Evolutionary conservation across 306 rosid genomes (phyloP).

Genomic region (Corylus americana): DNA sequence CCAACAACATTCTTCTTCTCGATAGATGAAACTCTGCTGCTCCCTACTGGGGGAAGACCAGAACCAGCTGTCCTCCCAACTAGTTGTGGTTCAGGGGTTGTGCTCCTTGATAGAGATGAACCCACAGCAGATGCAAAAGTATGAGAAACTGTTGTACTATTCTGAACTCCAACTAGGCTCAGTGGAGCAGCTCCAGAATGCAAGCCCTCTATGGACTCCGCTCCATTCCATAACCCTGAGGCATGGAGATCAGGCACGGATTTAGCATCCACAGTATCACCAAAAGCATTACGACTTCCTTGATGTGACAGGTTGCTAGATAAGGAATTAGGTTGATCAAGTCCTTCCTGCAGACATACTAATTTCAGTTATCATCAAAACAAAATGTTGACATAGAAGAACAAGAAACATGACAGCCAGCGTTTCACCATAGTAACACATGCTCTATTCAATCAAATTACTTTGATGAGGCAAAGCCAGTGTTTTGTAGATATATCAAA

Average conservation of each 20-base stretch:
- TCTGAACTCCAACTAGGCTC: slow-evolving; percentile 62
- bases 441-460: slow-evolving; percentile 17
- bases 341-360: slow-evolving; percentile 69
- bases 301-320: slow-evolving; percentile 63
- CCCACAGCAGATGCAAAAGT: slow-evolving; percentile 59
- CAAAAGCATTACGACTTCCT: slow-evolving; percentile 66
- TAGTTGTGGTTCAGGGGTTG: slow-evolving; percentile 72
- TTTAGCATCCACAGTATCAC: slow-evolving; percentile 51
- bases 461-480: slow-evolving; percentile 11
- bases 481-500: slow-evolving; percentile 20
- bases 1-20: slow-evolving; percentile 54
- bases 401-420: slow-evolving; percentile 6
- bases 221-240: slow-evolving; percentile 41
- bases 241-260: slow-evolving; percentile 46
- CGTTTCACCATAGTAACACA: slow-evolving; percentile 14
- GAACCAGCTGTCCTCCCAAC: slow-evolving; percentile 66
- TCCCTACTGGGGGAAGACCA: slow-evolving; percentile 62
- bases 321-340: slow-evolving; percentile 58
- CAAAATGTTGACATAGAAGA: slow-evolving; percentile 14
- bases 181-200: slow-evolving; percentile 51
- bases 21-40: slow-evolving; percentile 50
- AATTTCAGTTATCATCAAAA: slow-evolving; percentile 33
- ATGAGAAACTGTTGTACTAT: slow-evolving; percentile 44
- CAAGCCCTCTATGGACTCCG: slow-evolving; percentile 58
- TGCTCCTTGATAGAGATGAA: slow-evolving; percentile 60